phyloP scores from a whole-genome alignment of 2,329 filamentous ascomycete species.

The Aspergillus pseudoglaucus region DNA sequence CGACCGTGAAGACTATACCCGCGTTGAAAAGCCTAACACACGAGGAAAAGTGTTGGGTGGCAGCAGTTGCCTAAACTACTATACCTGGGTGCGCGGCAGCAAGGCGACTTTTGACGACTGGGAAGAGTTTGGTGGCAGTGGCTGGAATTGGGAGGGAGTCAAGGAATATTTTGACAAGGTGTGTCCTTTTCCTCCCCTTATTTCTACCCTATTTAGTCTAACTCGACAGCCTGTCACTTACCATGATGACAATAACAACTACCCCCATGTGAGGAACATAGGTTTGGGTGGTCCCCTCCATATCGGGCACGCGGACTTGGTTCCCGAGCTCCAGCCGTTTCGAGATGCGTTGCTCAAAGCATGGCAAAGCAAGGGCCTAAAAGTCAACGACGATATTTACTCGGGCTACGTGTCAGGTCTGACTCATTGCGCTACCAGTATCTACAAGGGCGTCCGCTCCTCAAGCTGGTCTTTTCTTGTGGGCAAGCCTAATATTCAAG shows the following conservation, averaged over 20 bases:
- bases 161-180: constrained; percentile 31
- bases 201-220: constrained; percentile 28
- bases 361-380: constrained; percentile 48
- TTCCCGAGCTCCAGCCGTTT: constrained; percentile 47
- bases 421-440: constrained; percentile 47
- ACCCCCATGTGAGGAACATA: constrained; percentile 43
- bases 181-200: not conserved
- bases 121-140: constrained; percentile 36
- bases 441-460: constrained; percentile 50
- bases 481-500: constrained; percentile 49
- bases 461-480: constrained; percentile 46
- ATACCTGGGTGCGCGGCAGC: constrained; percentile 54
- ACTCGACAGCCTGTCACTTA: constrained; percentile 46
- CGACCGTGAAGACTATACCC: constrained; percentile 44
- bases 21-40: constrained; percentile 56
- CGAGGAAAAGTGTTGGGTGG: constrained; percentile 54
- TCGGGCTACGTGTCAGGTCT: constrained; percentile 49
- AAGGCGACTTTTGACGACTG: constrained; percentile 48
- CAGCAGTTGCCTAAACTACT: constrained; percentile 53
- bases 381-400: constrained; percentile 49
- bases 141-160: constrained; percentile 47
- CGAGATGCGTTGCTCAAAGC: constrained; percentile 36
- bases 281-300: constrained; percentile 46
- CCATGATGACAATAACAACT: constrained; percentile 46
- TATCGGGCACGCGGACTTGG: constrained; percentile 46